phyloP scores from a whole-genome alignment of 2,329 filamentous ascomycete species.

The Hymenotorrendiella dingleyae region DNA sequence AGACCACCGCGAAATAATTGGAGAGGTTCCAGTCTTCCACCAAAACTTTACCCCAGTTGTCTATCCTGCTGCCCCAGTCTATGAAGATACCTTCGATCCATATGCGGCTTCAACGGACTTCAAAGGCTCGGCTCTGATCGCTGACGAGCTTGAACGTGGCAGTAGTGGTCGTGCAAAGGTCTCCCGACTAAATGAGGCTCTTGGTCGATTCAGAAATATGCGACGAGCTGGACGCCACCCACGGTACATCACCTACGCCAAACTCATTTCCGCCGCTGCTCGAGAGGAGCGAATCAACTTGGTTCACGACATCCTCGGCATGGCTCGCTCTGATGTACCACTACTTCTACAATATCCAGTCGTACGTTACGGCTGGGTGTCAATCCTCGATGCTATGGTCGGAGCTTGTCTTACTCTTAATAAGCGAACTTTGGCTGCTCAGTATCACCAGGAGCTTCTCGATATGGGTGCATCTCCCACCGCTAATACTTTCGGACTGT shows the following conservation, averaged over 20 bases:
- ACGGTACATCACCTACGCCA: slow-evolving; percentile 93
- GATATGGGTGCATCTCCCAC: slow-evolving; percentile 88
- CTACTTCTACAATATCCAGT: slow-evolving; percentile 76
- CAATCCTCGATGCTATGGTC: slow-evolving; percentile 94
- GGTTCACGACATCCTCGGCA: slow-evolving; percentile 79
- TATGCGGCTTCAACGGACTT: slow-evolving; percentile 88
- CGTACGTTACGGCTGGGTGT: slow-evolving; percentile 92
- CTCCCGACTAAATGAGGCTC: slow-evolving; percentile 70
- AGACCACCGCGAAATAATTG: slow-evolving; percentile 46
- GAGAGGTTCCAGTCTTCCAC: slow-evolving; percentile 41
- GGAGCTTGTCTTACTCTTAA: slow-evolving; percentile 82
- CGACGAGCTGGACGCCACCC: slow-evolving; percentile 86
- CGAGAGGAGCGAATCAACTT: slow-evolving; percentile 77
- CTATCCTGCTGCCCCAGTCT: slow-evolving; percentile 51
- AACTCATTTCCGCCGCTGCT: slow-evolving; percentile 85
- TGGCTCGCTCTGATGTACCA: slow-evolving; percentile 86
- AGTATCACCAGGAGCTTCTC: slow-evolving; percentile 86
- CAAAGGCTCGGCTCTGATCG: slow-evolving; percentile 85
- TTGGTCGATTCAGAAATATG: slow-evolving; percentile 85
- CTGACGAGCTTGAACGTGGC: slow-evolving; percentile 78
- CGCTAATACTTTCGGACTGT: slow-evolving; percentile 95
- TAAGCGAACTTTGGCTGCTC: slow-evolving; percentile 72
- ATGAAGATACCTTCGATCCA: slow-evolving; percentile 83
- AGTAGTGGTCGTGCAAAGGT: slow-evolving; percentile 59
- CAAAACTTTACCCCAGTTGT: slow-evolving; percentile 45